A percentile compares a stretch with the other conserved stretches of the same genome.
These are phyloP conservation scores for Mucor mucedo DNA, from an alignment of 371 early-diverging fungal species.

Conservation along the genomic window DNA sequence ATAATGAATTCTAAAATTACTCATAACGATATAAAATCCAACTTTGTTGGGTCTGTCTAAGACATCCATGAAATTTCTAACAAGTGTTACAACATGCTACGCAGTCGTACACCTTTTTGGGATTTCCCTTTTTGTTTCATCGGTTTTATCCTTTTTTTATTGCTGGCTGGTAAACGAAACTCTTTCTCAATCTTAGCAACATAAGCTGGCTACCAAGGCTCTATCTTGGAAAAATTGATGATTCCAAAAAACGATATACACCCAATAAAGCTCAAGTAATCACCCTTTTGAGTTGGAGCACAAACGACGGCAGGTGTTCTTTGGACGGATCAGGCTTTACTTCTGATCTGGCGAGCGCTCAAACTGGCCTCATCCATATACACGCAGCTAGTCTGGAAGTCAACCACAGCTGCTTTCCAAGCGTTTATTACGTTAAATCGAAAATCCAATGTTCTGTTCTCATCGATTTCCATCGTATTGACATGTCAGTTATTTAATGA, in stretches of 20 bases:
- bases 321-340: constrained; percentile 16
- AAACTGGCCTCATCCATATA: constrained; percentile 15
- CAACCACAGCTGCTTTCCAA: constrained; percentile 16
- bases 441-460: not conserved
- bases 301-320: constrained; percentile 3
- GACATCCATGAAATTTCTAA: no score
- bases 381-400: constrained; percentile 9
- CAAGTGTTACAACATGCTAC: no score
- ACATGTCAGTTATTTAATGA: not conserved
- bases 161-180: no score
- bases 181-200: no score
- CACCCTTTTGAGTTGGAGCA: constrained; percentile 12
- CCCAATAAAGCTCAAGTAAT: constrained; percentile 14
- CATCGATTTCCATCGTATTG: constrained; percentile 11
- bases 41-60: no score
- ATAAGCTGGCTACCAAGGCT: no score
- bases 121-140: no score
- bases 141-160: no score
- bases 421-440: constrained; percentile 9
- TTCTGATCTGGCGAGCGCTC: constrained; percentile 14
- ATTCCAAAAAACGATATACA: constrained; percentile 14
- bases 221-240: no score
- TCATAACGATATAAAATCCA: no score
- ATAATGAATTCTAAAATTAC: no score
- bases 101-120: no score